These are phyloP conservation scores for Thermothelomyces thermophilus DNA, from an alignment of 2,329 filamentous ascomycete species.

Conservation along the genomic window DNA sequence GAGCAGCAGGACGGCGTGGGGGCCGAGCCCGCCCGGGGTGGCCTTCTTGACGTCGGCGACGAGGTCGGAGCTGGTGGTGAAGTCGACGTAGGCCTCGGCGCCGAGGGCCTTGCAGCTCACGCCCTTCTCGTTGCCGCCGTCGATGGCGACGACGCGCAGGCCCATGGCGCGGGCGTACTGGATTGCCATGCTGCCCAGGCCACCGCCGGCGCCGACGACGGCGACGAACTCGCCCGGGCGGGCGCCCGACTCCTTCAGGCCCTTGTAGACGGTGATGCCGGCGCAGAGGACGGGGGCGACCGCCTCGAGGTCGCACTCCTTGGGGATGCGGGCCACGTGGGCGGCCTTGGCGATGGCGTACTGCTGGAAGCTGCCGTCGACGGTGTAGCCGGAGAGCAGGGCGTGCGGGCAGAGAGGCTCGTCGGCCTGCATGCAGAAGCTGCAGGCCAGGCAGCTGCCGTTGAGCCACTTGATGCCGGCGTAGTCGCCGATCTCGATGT, in stretches of 20 bases:
- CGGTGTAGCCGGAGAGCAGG: conserved; percentile 79
- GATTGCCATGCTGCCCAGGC: conserved; percentile 62
- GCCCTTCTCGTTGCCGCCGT: conserved; percentile 75
- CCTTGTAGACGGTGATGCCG: conserved; percentile 70
- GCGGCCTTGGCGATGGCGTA: conserved; percentile 83
- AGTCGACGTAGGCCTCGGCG: conserved; percentile 71
- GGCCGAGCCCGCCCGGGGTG: conserved; percentile 73
- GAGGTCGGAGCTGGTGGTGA: conserved; percentile 65
- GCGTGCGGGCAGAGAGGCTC: conserved; percentile 77
- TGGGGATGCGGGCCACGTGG: conserved; percentile 75
- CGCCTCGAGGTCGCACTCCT: conserved; percentile 61
- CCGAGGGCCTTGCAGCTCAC: conserved; percentile 65
- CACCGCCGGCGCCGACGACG: conserved; percentile 69
- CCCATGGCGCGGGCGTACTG: conserved; percentile 94
- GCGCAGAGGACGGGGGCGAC: conserved; percentile 69
- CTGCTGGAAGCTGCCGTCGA: conserved; percentile 90
- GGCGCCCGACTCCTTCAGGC: conserved; percentile 62
- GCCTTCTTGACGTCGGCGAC: conserved; percentile 78
- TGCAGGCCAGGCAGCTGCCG: conserved; percentile 74
- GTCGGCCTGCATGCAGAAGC: conserved; percentile 73
- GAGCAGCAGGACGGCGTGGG: conserved; percentile 79
- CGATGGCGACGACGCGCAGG: conserved; percentile 71
- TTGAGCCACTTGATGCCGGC: conserved; percentile 94
- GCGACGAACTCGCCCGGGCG: conserved; percentile 63
- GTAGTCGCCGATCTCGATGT: conserved; percentile 75